A percentile compares a stretch with the other conserved stretches of the same genome.
Evolutionary conservation across 2,329 filamentous ascomycete genomes (phyloP).

Genomic region (Zalaria sp.): DNA sequence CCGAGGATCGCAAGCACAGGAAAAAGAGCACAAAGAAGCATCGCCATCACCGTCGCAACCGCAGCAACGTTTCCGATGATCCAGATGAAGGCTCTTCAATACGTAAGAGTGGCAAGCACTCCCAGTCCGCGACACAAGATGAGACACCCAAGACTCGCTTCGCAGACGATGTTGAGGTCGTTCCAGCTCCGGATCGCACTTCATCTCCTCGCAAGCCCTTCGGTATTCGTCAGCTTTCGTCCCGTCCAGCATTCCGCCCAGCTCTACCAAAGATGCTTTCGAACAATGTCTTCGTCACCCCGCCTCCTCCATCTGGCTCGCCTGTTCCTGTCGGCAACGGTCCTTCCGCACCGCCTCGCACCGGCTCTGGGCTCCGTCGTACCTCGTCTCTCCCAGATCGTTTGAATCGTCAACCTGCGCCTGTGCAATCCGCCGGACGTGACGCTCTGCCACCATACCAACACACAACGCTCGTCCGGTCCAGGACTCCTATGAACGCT

Average conservation of each 20-base stretch:
- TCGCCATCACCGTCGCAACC: conserved; percentile 27
- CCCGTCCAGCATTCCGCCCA: conserved; percentile 34
- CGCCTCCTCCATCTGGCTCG: conserved; percentile 15
- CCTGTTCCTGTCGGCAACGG: conserved; percentile 11
- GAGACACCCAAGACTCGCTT: conserved; percentile 23
- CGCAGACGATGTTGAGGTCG: conserved; percentile 19
- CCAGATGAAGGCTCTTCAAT: conserved; percentile 10
- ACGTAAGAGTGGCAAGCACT: conserved; percentile 7
- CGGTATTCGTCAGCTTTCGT: conserved; percentile 37
- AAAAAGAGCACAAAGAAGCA: conserved; percentile 26
- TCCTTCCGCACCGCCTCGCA: conserved; percentile 3
- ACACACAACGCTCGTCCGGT: not conserved
- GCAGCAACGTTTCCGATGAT: conserved; percentile 13
- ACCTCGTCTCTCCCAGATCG: conserved; percentile 63
- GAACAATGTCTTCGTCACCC: conserved; percentile 52
- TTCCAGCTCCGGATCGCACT: conserved; percentile 6
- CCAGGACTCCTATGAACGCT: not conserved
- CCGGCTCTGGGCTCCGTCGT: conserved; percentile 45
- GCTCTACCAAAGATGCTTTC: conserved; percentile 52
- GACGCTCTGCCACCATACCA: conserved; percentile 3
- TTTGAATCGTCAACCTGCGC: conserved; percentile 29
- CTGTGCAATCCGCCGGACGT: conserved; percentile 1
- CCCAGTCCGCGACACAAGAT: conserved; percentile 1
- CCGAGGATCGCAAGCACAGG: conserved; percentile 23
- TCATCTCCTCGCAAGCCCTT: conserved; percentile 24